Evolutionary conservation across 305 asterid genomes (phyloP).

Genomic region (Rubia occidens): DNA sequence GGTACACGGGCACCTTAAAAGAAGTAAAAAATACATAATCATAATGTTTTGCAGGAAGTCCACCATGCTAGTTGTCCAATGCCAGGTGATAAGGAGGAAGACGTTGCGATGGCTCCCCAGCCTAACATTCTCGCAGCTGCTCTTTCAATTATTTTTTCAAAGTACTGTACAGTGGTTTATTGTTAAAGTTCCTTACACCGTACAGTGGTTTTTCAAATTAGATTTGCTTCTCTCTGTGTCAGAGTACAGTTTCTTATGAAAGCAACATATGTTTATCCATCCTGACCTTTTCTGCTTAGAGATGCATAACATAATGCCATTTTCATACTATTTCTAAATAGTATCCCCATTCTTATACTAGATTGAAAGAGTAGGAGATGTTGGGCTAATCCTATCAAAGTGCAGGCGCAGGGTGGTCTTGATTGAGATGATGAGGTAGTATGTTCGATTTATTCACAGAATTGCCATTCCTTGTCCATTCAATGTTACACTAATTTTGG

Average conservation of each 20-base stretch:
- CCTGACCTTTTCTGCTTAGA: not conserved
- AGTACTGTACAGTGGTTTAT: not conserved
- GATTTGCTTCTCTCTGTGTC: not conserved
- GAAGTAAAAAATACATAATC: not conserved
- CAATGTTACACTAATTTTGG: no score
- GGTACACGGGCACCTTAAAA: not conserved
- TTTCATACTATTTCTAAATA: not conserved
- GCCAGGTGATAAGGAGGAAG: conserved; percentile 99
- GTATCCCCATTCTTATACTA: not conserved
- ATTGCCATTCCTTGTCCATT: no score
- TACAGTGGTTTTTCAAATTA: no score
- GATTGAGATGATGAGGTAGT: no score
- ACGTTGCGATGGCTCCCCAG: conserved; percentile 73
- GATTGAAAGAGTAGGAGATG: not conserved
- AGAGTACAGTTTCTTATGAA: not conserved
- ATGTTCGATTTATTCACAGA: no score
- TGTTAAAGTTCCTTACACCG: not conserved
- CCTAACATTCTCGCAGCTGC: conserved; percentile 31
- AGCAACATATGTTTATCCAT: conserved; percentile 3
- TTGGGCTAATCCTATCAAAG: not conserved
- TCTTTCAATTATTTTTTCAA: not conserved
- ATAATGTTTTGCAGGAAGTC: conserved; percentile 53
- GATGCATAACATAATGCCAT: not conserved
- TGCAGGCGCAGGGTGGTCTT: no score
- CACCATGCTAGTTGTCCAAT: conserved; percentile 76